These are phyloP conservation scores for Tylopilus plumbeoviolaceoides DNA, from an alignment of 768 basidiomycete genomes.

Conservation along the genomic window DNA sequence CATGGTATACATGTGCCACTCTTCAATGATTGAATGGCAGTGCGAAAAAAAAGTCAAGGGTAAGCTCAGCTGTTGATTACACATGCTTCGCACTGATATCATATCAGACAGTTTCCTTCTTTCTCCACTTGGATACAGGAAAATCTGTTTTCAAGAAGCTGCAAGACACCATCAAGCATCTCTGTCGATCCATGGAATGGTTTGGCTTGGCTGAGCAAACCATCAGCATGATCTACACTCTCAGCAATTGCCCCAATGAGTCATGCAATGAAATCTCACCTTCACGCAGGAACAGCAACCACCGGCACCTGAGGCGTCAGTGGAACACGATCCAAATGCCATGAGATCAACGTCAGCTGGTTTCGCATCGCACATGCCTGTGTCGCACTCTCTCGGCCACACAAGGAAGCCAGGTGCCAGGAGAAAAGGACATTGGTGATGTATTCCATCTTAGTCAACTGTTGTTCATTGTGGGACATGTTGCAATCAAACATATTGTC, in stretches of 20 bases:
- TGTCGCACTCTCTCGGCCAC: constrained; percentile 10
- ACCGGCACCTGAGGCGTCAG: neutral
- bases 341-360: constrained; percentile 38
- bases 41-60: constrained; percentile 97
- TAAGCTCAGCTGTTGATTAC: constrained; percentile 20
- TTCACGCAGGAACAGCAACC: constrained; percentile 42
- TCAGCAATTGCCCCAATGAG: constrained; percentile 88
- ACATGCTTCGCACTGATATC: neutral
- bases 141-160: constrained; percentile 81
- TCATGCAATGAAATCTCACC: constrained; percentile 78
- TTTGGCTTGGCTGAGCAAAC: constrained; percentile 96
- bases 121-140: constrained; percentile 79
- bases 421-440: constrained; percentile 61
- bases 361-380: constrained; percentile 19
- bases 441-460: constrained; percentile 89
- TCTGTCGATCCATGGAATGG: constrained; percentile 88
- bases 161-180: constrained; percentile 70
- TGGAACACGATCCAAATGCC: constrained; percentile 41
- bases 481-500: constrained; percentile 96
- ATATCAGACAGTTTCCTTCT: constrained; percentile 62
- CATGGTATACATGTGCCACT: constrained; percentile 90
- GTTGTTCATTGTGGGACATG: constrained; percentile 94
- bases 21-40: constrained; percentile 90
- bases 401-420: constrained; percentile 8
- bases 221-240: constrained; percentile 91